These are phyloP conservation scores for Tubosaeta sp. DNA, from an alignment of 768 basidiomycete species.

Conservation along the genomic window DNA sequence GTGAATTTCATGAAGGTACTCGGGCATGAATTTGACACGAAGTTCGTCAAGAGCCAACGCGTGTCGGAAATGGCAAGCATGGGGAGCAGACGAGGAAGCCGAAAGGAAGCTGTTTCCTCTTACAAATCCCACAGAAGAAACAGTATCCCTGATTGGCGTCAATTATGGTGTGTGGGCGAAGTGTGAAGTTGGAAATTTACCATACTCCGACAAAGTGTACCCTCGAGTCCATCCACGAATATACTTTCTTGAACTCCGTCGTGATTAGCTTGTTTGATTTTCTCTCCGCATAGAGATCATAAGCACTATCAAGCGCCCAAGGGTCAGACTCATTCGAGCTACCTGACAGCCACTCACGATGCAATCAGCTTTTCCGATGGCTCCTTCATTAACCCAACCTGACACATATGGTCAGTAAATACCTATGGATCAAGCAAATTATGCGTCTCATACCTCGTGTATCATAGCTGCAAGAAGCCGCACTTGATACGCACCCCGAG, in stretches of 20 bases:
- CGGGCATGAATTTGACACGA: slow-evolving; percentile 53
- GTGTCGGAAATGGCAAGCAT: slow-evolving; percentile 58
- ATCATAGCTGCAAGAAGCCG: slow-evolving; percentile 40
- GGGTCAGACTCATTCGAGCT: not conserved
- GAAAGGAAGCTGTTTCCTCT: slow-evolving; percentile 45
- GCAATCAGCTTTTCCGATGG: slow-evolving; percentile 31
- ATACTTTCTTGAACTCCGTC: slow-evolving; percentile 42
- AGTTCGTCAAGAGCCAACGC: slow-evolving; percentile 61
- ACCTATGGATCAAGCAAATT: not conserved
- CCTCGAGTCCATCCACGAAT: slow-evolving; percentile 38
- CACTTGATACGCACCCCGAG: slow-evolving; percentile 41
- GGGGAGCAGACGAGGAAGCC: slow-evolving; percentile 51
- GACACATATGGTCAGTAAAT: not conserved
- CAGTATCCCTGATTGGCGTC: slow-evolving; percentile 50
- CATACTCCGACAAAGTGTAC: slow-evolving; percentile 55
- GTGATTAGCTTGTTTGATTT: slow-evolving; percentile 13
- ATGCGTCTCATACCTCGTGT: slow-evolving; percentile 22
- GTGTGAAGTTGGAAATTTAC: slow-evolving; percentile 25
- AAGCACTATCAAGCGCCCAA: slow-evolving; percentile 3
- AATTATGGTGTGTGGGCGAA: not conserved
- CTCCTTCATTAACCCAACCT: slow-evolving; percentile 31
- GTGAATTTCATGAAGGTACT: slow-evolving; percentile 31
- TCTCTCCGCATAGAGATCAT: slow-evolving; percentile 12
- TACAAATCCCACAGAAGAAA: slow-evolving; percentile 57
- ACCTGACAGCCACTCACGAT: slow-evolving; percentile 7